Percentiles rank a stretch among this genome's conserved stretches.
phyloP scores from a whole-genome alignment of 495 filamentous ascomycete genomes.

The Tuber umbilicatum region DNA sequence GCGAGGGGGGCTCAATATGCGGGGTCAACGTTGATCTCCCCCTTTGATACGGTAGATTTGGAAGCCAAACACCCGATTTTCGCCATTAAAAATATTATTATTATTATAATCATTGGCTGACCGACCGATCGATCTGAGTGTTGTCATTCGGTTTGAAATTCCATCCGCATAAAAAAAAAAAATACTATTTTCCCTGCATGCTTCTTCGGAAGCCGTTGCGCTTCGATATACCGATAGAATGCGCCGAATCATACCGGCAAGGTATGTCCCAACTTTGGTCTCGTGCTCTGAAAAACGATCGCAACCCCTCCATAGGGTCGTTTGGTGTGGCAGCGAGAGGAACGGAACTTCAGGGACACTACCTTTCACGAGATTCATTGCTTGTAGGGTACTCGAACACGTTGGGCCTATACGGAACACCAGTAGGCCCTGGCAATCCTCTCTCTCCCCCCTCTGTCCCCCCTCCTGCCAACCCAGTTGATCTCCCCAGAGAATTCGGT shows the following conservation, averaged over 20 bases:
- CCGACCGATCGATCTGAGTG: not conserved
- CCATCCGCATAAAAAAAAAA: not conserved
- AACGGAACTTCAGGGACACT: not conserved
- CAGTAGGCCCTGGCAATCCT: not conserved
- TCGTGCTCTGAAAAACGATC: not conserved
- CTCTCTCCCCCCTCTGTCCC: not conserved
- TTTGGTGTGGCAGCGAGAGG: not conserved
- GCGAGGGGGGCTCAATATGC: constrained; percentile 18
- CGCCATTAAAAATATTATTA: not conserved
- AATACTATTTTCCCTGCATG: not conserved
- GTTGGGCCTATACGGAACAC: not conserved
- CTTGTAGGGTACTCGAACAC: not conserved
- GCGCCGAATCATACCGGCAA: not conserved
- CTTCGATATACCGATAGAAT: not conserved
- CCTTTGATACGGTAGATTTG: not conserved
- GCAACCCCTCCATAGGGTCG: not conserved
- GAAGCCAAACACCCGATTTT: not conserved
- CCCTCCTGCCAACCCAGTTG: not conserved
- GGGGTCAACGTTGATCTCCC: constrained; percentile 6
- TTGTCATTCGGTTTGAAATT: not conserved
- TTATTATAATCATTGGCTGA: not conserved
- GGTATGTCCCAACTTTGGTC: not conserved
- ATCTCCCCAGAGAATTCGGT: not conserved
- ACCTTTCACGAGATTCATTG: not conserved
- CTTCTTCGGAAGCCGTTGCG: not conserved